Evolutionary conservation across 179 eudicot genomes (phyloP).

Genomic region (Carnegiea gigantea): DNA sequence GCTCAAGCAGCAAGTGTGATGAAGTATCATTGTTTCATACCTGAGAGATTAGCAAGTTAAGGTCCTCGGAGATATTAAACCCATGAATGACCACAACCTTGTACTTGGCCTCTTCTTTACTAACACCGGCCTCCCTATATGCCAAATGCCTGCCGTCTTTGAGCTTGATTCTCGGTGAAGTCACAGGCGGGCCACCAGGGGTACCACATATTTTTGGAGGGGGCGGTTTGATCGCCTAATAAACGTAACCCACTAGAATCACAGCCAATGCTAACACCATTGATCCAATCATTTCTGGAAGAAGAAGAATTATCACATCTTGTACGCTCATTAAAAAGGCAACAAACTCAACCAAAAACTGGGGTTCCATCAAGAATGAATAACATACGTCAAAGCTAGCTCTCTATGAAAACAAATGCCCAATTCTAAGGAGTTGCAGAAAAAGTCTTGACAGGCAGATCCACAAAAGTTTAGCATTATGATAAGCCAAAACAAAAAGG

Average conservation of each 20-base stretch:
- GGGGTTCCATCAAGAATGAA: background rate
- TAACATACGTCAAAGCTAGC: background rate
- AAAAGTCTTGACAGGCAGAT: background rate
- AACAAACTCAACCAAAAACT: background rate
- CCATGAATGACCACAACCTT: slow-evolving; percentile 78
- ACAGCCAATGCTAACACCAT: slow-evolving; percentile 21
- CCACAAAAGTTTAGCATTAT: background rate
- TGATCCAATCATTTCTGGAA: slow-evolving; percentile 30
- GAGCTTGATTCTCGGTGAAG: slow-evolving; percentile 57
- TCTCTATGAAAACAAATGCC: background rate
- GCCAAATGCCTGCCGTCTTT: slow-evolving; percentile 79
- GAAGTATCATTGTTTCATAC: slow-evolving; percentile 36
- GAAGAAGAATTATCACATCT: slow-evolving; percentile 1
- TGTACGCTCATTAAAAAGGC: background rate
- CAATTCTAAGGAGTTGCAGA: too few species aligned
- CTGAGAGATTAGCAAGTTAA: slow-evolving; percentile 53
- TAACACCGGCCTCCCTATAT: slow-evolving; percentile 75
- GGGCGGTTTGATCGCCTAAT: slow-evolving; percentile 35
- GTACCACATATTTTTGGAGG: slow-evolving; percentile 40
- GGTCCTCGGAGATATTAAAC: slow-evolving; percentile 73
- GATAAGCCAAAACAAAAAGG: too few species aligned
- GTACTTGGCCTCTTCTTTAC: slow-evolving; percentile 60
- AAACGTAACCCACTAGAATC: slow-evolving; percentile 22
- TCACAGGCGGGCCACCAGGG: slow-evolving; percentile 44
- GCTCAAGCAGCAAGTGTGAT: background rate